phyloP scores from a whole-genome alignment of 2,329 filamentous ascomycete species.

The Xylariaceae sp. region DNA sequence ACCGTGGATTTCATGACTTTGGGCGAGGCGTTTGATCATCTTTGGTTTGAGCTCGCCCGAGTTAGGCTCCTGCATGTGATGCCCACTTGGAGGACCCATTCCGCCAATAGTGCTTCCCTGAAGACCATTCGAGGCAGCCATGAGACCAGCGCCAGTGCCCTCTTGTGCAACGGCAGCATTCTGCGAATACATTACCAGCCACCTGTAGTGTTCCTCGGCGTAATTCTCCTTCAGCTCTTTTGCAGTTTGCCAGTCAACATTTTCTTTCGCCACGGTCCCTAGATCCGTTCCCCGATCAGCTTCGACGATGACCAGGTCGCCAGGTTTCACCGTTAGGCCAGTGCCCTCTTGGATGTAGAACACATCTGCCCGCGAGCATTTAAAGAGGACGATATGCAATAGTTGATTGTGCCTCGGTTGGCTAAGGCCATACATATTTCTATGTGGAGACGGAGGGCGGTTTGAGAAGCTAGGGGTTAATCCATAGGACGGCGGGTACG shows the following conservation, averaged over 20 bases:
- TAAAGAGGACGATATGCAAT: constrained; percentile 91
- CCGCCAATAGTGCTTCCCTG: constrained; percentile 70
- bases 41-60: constrained; percentile 84
- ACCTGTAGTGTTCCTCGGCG: constrained; percentile 93
- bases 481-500: constrained; percentile 47
- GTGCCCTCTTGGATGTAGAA: constrained; percentile 97
- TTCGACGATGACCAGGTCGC: constrained; percentile 95
- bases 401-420: constrained; percentile 64
- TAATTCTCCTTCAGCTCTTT: constrained; percentile 88
- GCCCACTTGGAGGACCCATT: constrained; percentile 70
- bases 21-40: constrained; percentile 91
- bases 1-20: constrained; percentile 82
- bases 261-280: constrained; percentile 84
- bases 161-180: constrained; percentile 62
- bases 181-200: constrained; percentile 98
- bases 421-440: constrained; percentile 56
- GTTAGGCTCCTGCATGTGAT: constrained; percentile 67
- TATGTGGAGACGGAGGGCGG: constrained; percentile 57
- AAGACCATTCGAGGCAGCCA: constrained; percentile 59
- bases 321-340: constrained; percentile 81
- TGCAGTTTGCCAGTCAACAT: constrained; percentile 81
- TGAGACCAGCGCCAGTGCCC: constrained; percentile 53
- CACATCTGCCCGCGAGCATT: constrained; percentile 89
- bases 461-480: constrained; percentile 44
- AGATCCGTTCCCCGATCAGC: constrained; percentile 94